Evolutionary conservation across 2,329 filamentous ascomycete species (phyloP).

Genomic region (Penicillium sp.): DNA sequence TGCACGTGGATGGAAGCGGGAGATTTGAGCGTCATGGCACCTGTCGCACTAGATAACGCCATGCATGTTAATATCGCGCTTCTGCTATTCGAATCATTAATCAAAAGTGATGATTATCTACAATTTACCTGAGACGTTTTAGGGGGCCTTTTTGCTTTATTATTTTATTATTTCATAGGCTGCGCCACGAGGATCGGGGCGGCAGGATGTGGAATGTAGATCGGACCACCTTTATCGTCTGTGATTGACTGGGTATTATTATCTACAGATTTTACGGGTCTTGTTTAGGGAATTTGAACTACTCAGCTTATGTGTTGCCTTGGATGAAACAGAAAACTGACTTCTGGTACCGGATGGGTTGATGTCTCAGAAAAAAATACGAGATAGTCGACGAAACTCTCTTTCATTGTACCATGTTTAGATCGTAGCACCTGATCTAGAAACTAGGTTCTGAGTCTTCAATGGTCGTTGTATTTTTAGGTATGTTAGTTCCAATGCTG

Average conservation of each 20-base stretch:
- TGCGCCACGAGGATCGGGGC: neutral
- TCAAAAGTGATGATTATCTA: neutral
- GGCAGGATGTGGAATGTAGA: neutral
- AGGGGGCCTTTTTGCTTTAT: neutral
- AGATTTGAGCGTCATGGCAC: neutral
- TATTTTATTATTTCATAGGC: neutral
- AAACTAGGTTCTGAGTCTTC: too few relatives aligned
- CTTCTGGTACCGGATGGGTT: too few relatives aligned
- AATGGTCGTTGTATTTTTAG: too few relatives aligned
- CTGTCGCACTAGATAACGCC: neutral
- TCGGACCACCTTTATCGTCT: neutral
- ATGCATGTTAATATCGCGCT: neutral
- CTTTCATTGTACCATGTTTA: too few relatives aligned
- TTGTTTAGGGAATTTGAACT: too few relatives aligned
- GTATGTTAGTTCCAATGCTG: too few relatives aligned
- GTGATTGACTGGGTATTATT: neutral
- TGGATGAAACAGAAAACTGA: too few relatives aligned
- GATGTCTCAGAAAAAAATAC: too few relatives aligned
- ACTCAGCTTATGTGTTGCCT: too few relatives aligned
- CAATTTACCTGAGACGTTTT: neutral
- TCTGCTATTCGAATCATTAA: neutral
- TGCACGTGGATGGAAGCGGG: neutral
- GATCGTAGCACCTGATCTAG: too few relatives aligned
- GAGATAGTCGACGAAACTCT: too few relatives aligned
- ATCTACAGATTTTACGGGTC: too few relatives aligned